Percentiles rank a stretch among this genome's conserved stretches.
These are phyloP conservation scores for Nothopassalora personata DNA, from an alignment of 2,329 filamentous ascomycete genomes.

Conservation along the genomic window DNA sequence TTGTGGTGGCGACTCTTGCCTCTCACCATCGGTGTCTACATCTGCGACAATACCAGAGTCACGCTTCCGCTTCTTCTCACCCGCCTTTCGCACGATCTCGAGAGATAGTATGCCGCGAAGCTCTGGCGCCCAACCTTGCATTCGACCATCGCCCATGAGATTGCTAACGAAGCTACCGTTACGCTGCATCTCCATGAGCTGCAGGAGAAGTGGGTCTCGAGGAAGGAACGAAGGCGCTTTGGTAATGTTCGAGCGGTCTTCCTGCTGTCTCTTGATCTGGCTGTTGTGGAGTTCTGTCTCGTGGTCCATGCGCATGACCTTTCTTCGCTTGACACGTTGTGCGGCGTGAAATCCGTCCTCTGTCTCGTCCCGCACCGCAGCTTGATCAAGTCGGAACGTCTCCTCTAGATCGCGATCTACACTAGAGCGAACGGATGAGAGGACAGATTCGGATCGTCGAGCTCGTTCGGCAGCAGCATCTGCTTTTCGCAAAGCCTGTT, in stretches of 20 bases:
- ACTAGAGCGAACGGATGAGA: constrained; percentile 50
- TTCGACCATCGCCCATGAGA: constrained; percentile 72
- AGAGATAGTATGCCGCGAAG: constrained; percentile 87
- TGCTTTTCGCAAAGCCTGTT: constrained; percentile 38
- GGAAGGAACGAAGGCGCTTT: constrained; percentile 78
- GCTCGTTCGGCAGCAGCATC: constrained; percentile 35
- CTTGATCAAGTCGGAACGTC: constrained; percentile 43
- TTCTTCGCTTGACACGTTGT: constrained; percentile 73
- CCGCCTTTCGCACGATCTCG: constrained; percentile 68
- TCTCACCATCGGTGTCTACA: constrained; percentile 53
- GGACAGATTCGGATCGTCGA: constrained; percentile 47
- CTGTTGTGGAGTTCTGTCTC: constrained; percentile 70
- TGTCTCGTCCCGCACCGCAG: constrained; percentile 36
- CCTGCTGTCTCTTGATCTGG: constrained; percentile 80
- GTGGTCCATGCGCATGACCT: constrained; percentile 73
- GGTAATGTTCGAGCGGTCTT: constrained; percentile 79
- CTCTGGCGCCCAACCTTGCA: constrained; percentile 80
- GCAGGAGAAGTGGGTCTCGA: constrained; percentile 77
- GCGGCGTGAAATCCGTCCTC: constrained; percentile 53
- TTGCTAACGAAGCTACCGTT: constrained; percentile 83
- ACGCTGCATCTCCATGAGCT: constrained; percentile 86
- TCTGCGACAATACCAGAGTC: constrained; percentile 71
- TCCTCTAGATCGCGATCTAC: constrained; percentile 60
- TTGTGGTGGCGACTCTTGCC: constrained; percentile 22
- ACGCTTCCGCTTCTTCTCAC: constrained; percentile 87